Percentiles rank a stretch among this genome's conserved stretches.
Conservation (phyloP, 306 rosid genomes). For the Begonia fuchsioides region DNA sequence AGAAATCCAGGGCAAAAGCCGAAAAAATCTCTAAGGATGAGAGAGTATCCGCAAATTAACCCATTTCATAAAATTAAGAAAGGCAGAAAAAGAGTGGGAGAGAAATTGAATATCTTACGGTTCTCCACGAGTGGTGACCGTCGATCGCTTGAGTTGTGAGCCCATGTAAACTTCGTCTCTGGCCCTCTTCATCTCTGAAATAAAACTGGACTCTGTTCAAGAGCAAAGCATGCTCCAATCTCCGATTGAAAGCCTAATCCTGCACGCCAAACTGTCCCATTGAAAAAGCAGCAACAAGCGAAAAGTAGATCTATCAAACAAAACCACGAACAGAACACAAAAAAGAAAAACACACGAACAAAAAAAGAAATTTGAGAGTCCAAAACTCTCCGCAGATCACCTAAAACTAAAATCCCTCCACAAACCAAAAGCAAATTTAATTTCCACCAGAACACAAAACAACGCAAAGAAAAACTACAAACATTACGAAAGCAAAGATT, state of each 20-base stretch:
- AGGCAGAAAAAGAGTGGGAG: constrained; percentile 4
- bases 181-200: constrained; percentile 61
- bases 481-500: constrained; percentile 15
- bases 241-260: constrained; percentile 27
- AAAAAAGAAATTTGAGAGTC: constrained; percentile 28
- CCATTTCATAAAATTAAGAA: background rate
- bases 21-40: constrained; percentile 3
- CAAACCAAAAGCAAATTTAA: constrained; percentile 10
- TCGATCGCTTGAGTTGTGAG: constrained; percentile 63
- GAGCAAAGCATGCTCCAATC: constrained; percentile 45
- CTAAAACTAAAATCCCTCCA: constrained; percentile 1
- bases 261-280: constrained; percentile 31
- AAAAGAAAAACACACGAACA: constrained; percentile 3
- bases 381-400: constrained; percentile 45
- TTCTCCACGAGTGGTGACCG: constrained; percentile 57
- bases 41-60: constrained; percentile 3
- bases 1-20: constrained; percentile 22
- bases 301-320: constrained; percentile 57
- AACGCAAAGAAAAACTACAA: constrained; percentile 8
- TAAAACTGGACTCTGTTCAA: constrained; percentile 19
- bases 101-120: constrained; percentile 20
- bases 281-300: constrained; percentile 24
- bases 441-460: constrained; percentile 38
- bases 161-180: constrained; percentile 51
- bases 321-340: constrained; percentile 6